These are phyloP conservation scores for Globisporangium barbulae DNA, from an alignment of 352 stramenopile genomes.

Conservation along the genomic window DNA sequence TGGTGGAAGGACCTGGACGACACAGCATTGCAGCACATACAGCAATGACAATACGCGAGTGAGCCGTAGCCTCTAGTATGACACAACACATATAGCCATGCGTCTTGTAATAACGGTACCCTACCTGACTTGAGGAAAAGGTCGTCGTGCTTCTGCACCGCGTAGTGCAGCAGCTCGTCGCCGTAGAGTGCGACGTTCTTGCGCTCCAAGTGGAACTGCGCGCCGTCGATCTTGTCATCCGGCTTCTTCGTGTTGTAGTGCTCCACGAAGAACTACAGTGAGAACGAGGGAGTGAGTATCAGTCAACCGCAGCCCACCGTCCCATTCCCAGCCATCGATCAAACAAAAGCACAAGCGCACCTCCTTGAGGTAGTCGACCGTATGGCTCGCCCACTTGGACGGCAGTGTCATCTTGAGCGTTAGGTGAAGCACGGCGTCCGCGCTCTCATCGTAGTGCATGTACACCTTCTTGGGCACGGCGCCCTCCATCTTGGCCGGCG, in stretches of 20 bases:
- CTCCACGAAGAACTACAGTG: conserved; percentile 84
- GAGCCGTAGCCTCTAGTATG: no score
- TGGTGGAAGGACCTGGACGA: conserved; percentile 35
- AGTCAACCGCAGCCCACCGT: not conserved
- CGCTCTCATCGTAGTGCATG: conserved; percentile 82
- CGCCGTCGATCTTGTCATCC: conserved; percentile 51
- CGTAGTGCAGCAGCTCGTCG: conserved; percentile 75
- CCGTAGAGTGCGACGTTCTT: conserved; percentile 55
- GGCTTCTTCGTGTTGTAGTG: conserved; percentile 90
- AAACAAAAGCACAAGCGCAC: conserved; percentile 5
- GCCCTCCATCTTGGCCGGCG: conserved; percentile 66
- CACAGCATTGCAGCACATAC: not conserved
- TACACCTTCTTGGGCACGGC: conserved; percentile 87
- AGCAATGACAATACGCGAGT: not conserved
- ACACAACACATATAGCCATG: not conserved
- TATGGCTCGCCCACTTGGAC: conserved; percentile 82
- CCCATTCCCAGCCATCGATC: not conserved
- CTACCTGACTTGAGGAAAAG: conserved; percentile 73
- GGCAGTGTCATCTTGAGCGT: conserved; percentile 88
- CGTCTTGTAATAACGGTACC: not conserved
- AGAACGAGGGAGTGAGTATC: not conserved
- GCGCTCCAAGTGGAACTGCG: conserved; percentile 68
- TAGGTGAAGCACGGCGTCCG: conserved; percentile 51
- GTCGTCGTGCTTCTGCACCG: conserved; percentile 84
- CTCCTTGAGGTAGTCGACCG: conserved; percentile 80